These are phyloP conservation scores for Cnidoscolus chayamansa DNA, from an alignment of 441 rosid species.

Conservation along the genomic window DNA sequence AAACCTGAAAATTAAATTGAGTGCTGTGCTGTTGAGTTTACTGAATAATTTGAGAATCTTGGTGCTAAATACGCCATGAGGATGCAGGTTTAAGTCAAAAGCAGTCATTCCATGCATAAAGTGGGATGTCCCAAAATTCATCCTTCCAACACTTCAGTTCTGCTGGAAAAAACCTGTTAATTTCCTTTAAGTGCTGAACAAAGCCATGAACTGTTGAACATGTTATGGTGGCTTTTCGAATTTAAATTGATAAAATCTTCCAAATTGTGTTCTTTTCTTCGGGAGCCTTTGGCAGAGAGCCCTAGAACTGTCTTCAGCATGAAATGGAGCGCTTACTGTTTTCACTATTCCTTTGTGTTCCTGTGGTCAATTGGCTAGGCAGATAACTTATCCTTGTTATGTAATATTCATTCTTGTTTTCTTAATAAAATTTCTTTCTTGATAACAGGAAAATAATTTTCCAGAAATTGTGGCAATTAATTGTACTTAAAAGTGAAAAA, in stretches of 20 bases:
- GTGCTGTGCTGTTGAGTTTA: too few species aligned
- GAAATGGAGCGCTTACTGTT: background rate
- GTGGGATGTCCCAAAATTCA: background rate
- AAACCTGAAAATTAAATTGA: slow-evolving; percentile 6
- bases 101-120: background rate
- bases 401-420: background rate
- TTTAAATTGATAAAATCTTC: background rate
- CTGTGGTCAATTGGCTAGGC: background rate
- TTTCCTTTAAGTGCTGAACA: slow-evolving; percentile 5
- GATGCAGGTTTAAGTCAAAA: background rate
- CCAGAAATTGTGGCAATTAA: too few species aligned
- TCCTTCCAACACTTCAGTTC: background rate
- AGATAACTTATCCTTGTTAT: background rate
- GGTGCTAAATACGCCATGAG: background rate
- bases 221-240: slow-evolving; percentile 5
- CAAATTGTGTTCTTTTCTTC: background rate
- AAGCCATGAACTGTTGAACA: background rate
- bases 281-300: background rate
- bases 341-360: background rate
- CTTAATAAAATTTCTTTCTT: too few species aligned
- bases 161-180: background rate
- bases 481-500: too few species aligned
- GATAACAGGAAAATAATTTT: too few species aligned
- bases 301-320: background rate
- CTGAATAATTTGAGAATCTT: background rate